Evolutionary conservation across 768 basidiomycete genomes (phyloP), one percentile per base, ranked within the genome.

Genomic region (Jaapia argillacea): DNA sequence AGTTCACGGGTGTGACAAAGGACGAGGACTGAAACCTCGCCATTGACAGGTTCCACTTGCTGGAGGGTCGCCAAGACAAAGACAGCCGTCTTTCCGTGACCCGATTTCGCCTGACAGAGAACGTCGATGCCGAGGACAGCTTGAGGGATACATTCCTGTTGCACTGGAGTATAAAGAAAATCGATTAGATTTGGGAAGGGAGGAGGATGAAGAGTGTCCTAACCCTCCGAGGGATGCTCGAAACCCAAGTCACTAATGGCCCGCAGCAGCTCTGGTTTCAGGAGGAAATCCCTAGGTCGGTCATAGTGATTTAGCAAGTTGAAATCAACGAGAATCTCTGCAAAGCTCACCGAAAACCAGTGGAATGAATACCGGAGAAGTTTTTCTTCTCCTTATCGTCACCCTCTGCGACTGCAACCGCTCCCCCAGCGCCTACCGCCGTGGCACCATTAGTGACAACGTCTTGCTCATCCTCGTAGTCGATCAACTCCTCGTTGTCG

Each of bases 81-180:
- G 49, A 99, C 96, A 20, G 96, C 96, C 16, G 96, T 99, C 72
- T 99, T 99, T 57, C 91, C 90, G 59, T 92, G 85, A 58, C 96
- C 96, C 37, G 96, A 99, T 67, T 98, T 99, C 49, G 96, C 96
- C 68, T 99, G 96, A 67, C 96, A 99, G 38, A 99, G 79, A 36
- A 99, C 94, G 58, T 99, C 96, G 89, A 97, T 98, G 49, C 96
- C 96, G 43, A 99, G 75, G 54, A 99, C 96, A 45, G 96, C 94
- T 69, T 99, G 96, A 36, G 96, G 96, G 55, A 99, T 98, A 65
- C 96, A 98, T 72, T 99, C 96, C 72, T 99, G 96, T 70, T 99
- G 96, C 50, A 99, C 96, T 98, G 56, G 13, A 48, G 41, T 12
- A 22, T 23, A 13, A 31, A 36, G 23, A 27, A 44, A 33, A 6